Percentiles rank a stretch among this genome's conserved stretches.
phyloP scores from a whole-genome alignment of 805 yeast species.

The Starmera quercuum region DNA sequence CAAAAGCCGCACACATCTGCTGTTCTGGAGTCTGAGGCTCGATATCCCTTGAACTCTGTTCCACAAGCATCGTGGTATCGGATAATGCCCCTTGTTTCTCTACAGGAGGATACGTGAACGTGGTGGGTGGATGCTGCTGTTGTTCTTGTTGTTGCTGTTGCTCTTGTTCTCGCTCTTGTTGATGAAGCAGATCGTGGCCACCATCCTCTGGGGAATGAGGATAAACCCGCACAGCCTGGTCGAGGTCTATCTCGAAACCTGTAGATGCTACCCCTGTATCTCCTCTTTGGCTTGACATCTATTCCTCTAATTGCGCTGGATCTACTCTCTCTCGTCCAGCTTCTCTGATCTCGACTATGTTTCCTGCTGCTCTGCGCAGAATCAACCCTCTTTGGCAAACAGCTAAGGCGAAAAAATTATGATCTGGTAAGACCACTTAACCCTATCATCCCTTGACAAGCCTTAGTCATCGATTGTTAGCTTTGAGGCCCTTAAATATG shows the following conservation, averaged over 20 bases:
- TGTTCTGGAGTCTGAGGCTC: neutral
- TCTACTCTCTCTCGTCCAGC: no score
- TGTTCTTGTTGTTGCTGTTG: neutral
- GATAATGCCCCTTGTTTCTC: neutral
- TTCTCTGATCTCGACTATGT: no score
- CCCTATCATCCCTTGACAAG: no score
- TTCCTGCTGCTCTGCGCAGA: no score
- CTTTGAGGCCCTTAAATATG: no score
- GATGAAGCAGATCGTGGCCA: neutral
- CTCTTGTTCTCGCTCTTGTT: neutral
- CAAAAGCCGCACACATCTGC: neutral
- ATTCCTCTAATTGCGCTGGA: no score
- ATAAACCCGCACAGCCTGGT: conserved; percentile 1
- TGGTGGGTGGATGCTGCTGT: neutral
- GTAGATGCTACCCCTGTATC: no score
- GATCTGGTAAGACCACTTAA: no score
- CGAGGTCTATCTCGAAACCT: conserved; percentile 1
- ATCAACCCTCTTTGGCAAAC: no score
- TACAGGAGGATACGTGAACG: neutral
- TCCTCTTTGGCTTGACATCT: no score
- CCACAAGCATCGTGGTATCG: neutral
- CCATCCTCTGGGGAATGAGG: neutral
- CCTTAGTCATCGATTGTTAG: no score
- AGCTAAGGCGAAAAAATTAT: no score
- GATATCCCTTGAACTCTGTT: neutral